Conservation (phyloP, 2,329 filamentous ascomycete species). For the Talaromyces sp. region DNA sequence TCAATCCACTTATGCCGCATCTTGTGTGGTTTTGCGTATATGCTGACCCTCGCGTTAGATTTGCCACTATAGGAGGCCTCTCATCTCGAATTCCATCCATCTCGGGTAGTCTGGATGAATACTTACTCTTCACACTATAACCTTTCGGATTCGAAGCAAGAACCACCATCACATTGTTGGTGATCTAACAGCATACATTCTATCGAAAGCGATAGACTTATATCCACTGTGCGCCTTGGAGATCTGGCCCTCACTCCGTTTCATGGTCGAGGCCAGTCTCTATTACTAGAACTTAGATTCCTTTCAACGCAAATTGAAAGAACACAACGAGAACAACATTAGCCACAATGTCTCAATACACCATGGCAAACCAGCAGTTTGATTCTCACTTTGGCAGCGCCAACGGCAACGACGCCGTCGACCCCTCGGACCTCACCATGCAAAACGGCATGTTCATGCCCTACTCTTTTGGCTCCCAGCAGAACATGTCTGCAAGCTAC, state of each 20-base stretch:
- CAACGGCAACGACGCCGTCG: constrained; percentile 58
- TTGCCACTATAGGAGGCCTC: background rate
- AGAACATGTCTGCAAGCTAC: constrained; percentile 66
- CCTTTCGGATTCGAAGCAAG: background rate
- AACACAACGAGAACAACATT: background rate
- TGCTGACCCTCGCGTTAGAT: background rate
- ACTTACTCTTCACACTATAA: background rate
- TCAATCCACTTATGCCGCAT: background rate
- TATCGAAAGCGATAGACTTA: background rate
- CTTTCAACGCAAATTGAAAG: background rate
- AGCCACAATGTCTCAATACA: constrained; percentile 45
- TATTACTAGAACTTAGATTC: constrained; percentile 55
- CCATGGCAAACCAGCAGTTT: constrained; percentile 48
- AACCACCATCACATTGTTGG: background rate
- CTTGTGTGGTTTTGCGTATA: background rate
- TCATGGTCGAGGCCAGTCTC: constrained; percentile 57
- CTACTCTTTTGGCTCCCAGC: constrained; percentile 57
- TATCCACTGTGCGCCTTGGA: background rate
- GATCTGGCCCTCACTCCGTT: constrained; percentile 11
- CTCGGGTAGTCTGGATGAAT: background rate
- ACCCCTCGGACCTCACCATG: constrained; percentile 82
- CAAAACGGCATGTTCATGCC: constrained; percentile 47
- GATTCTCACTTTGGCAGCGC: constrained; percentile 44
- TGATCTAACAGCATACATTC: background rate
- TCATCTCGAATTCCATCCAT: background rate